Conservation (phyloP, 2,329 filamentous ascomycete genomes). For the Hypoxylon sp. region DNA sequence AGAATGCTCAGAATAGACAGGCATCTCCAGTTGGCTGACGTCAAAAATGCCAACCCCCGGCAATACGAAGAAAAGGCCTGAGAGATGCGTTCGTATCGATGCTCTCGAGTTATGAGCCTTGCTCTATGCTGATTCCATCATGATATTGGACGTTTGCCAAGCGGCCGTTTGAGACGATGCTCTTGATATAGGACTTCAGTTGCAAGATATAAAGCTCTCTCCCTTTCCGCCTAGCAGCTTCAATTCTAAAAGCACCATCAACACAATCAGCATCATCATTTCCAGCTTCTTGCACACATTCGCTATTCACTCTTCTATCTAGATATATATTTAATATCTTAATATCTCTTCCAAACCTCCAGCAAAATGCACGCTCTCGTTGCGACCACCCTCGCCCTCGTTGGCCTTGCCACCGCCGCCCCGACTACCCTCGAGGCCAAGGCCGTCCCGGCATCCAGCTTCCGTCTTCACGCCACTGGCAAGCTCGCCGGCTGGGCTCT, state of each 20-base stretch:
- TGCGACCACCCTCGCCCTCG: slow-evolving; percentile 24
- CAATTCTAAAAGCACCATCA: slow-evolving; percentile 1
- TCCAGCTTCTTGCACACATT: neutral
- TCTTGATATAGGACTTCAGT: neutral
- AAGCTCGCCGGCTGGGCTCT: slow-evolving; percentile 33
- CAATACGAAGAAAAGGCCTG: slow-evolving; percentile 8
- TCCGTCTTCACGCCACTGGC: slow-evolving; percentile 26
- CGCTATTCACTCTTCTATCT: neutral
- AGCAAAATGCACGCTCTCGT: slow-evolving; percentile 29
- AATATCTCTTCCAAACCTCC: neutral
- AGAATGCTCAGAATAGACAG: neutral
- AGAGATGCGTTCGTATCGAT: slow-evolving; percentile 9
- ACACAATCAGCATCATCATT: neutral
- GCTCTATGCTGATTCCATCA: neutral
- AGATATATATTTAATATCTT: neutral
- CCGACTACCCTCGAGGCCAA: slow-evolving; percentile 9
- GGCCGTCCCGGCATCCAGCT: slow-evolving; percentile 21
- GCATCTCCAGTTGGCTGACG: neutral
- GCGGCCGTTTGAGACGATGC: neutral
- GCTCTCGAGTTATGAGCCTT: neutral
- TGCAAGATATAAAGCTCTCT: slow-evolving; percentile 6
- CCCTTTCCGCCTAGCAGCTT: neutral
- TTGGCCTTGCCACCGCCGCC: slow-evolving; percentile 22
- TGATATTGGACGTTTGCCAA: neutral
- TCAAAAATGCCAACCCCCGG: neutral